These are phyloP conservation scores for Phoma herbarum DNA, from an alignment of 2,329 filamentous ascomycete genomes.

Conservation along the genomic window DNA sequence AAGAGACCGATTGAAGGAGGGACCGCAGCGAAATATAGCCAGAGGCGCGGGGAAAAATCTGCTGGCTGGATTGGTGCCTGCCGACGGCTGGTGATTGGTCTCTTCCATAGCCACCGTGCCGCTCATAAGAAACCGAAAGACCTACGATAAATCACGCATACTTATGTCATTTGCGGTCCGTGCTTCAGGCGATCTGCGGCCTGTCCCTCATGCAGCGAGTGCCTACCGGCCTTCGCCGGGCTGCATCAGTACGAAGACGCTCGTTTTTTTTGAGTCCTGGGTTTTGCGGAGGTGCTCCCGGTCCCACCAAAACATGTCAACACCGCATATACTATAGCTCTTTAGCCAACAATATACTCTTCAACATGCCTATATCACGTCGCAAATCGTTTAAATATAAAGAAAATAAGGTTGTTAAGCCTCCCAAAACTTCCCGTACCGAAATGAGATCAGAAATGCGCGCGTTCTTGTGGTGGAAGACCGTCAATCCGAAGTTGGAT, in stretches of 20 bases:
- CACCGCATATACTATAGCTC: too few relatives aligned
- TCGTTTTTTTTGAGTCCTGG: too few relatives aligned
- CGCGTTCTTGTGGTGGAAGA: too few relatives aligned
- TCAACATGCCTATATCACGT: too few relatives aligned
- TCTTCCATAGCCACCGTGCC: conserved; percentile 21
- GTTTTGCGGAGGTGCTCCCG: too few relatives aligned
- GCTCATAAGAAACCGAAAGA: conserved; percentile 26
- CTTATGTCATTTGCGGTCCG: conserved; percentile 26
- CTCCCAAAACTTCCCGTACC: too few relatives aligned
- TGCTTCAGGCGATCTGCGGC: conserved; percentile 26
- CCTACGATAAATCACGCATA: conserved; percentile 26
- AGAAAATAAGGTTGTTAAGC: too few relatives aligned
- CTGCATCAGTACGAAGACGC: conserved; percentile 13
- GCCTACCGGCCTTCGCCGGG: conserved; percentile 19
- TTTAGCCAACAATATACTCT: too few relatives aligned
- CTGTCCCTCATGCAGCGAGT: conserved; percentile 25
- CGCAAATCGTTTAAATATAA: too few relatives aligned
- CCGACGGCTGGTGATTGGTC: conserved; percentile 26
- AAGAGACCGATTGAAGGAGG: conserved; percentile 31
- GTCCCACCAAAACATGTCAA: too few relatives aligned
- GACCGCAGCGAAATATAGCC: conserved; percentile 31
- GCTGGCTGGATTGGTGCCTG: conserved; percentile 27
- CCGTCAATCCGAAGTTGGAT: too few relatives aligned
- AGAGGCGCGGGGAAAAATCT: conserved; percentile 43
- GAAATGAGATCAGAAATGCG: too few relatives aligned